phyloP scores from a whole-genome alignment of 2,329 filamentous ascomycete genomes.

The Botrytis paeoniae region DNA sequence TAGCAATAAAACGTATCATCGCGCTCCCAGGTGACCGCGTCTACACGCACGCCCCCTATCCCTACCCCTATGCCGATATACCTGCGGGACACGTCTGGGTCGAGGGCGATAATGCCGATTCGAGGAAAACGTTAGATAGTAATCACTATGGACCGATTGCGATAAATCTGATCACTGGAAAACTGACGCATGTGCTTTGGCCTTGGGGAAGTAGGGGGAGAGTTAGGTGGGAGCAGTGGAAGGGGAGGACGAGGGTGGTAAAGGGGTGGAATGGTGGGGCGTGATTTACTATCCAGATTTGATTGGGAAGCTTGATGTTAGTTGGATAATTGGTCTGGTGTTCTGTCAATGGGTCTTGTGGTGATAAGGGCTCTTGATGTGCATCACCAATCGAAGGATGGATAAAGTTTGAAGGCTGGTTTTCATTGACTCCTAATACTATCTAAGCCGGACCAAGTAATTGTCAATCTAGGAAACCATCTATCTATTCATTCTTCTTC shows the following conservation, averaged over 20 bases:
- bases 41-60: conserved; percentile 55
- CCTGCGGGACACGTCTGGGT: conserved; percentile 91
- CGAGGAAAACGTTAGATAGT: conserved; percentile 72
- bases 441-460: not conserved
- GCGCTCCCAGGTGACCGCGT: conserved; percentile 78
- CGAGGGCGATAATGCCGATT: conserved; percentile 70
- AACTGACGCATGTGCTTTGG: conserved; percentile 68
- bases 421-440: not conserved
- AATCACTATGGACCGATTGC: conserved; percentile 87
- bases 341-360: not conserved
- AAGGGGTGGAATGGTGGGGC: conserved; percentile 27
- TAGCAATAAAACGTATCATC: conserved; percentile 79
- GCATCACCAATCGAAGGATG: not conserved
- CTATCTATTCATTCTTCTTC: conserved; percentile 2
- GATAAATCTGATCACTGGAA: conserved; percentile 70
- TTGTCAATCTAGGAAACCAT: not conserved
- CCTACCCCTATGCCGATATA: conserved; percentile 56
- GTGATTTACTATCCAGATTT: not conserved
- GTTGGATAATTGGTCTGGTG: not conserved
- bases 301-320: not conserved
- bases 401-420: not conserved
- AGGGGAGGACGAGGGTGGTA: conserved; percentile 43
- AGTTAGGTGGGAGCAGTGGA: conserved; percentile 55
- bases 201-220: conserved; percentile 59
- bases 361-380: not conserved